Base-by-base conservation (phyloP, 2,329 filamentous ascomycete species). In the Hypoxylon sp. region DNA sequence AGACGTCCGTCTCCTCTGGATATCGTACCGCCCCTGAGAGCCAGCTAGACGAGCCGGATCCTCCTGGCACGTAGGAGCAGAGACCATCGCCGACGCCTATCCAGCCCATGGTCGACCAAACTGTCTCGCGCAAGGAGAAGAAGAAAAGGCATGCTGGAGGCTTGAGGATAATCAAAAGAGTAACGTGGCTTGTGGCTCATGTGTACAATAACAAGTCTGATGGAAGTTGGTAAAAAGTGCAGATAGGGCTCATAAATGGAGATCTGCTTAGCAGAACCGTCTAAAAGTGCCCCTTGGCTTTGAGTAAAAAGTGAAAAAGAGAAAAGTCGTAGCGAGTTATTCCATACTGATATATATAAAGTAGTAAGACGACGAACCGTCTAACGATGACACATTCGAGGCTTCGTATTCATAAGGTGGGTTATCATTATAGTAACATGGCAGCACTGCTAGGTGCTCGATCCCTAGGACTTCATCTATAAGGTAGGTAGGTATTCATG, bases 371-470 rank as follows among this genome's bases (percentile, higher is more conserved):
- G 20, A 40, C 1, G 11, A 24, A 56, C 14, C 12, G 36, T 55
- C 12, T 48, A 28, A 32, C 24, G 30, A 11, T 48, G 38, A 32
- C 26, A 63, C 40, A 42, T 22, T 33, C 8, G 28, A 9, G 50
- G 12, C 24, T 51, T 28, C 49, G 40, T 66, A 68, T 68, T 64
- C 61, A 64, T 45, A 61, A 30, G 3, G 28, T 48, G 50, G 22
- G 18, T 55, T 62, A 38, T 59, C 40, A 55, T 62, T 62, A 62
- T 64, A 51, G 40, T 58, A 58, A 53, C 33, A 65, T 52, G 2
- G 44, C 45, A 61, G 48, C 22, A 51, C n/a, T 33, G 30, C 20
- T 32, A 28, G 49, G 42, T 68, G 26, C 33, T 38, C 26, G 12
- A n/a, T 61, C 28, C n/a, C 52, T 30, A 22, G 14, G 28, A 36